Evolutionary conservation across 1,284 basidiomycete species (phyloP).

Genomic region (Anthracocystis panici-leucophaei): DNA sequence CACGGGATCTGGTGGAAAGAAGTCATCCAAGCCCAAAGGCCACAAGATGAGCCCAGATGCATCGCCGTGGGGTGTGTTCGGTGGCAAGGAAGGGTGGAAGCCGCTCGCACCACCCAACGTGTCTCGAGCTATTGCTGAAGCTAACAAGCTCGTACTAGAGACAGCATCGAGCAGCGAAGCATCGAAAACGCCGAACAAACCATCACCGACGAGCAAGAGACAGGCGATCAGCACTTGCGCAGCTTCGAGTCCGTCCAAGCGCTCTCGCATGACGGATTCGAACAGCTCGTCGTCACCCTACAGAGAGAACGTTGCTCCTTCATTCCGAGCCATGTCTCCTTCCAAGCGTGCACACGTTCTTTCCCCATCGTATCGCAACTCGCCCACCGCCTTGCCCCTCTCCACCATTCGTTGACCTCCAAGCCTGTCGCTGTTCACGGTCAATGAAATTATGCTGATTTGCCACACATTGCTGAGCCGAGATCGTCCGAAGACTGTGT

Average conservation of each 20-base stretch:
- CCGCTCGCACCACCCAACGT: slow-evolving; percentile 43
- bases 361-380: slow-evolving; percentile 16
- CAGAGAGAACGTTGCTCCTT: slow-evolving; percentile 37
- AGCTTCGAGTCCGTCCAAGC: slow-evolving; percentile 27
- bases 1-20: slow-evolving; percentile 33
- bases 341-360: slow-evolving; percentile 31
- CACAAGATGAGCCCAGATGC: slow-evolving; percentile 42
- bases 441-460: neutral
- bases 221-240: neutral
- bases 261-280: slow-evolving; percentile 11
- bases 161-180: slow-evolving; percentile 2
- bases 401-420: slow-evolving; percentile 25
- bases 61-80: slow-evolving; percentile 49
- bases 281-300: slow-evolving; percentile 9
- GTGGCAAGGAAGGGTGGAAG: slow-evolving; percentile 45
- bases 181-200: neutral
- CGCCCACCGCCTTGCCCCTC: slow-evolving; percentile 37
- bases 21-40: slow-evolving; percentile 37
- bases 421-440: neutral
- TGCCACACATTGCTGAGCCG: too few species aligned
- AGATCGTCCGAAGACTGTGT: too few species aligned
- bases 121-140: slow-evolving; percentile 36
- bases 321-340: slow-evolving; percentile 14
- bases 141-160: slow-evolving; percentile 30
- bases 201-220: slow-evolving; percentile 26